Base-by-base conservation (phyloP, 2,329 filamentous ascomycete species). In the Paradendryphiella salina region DNA sequence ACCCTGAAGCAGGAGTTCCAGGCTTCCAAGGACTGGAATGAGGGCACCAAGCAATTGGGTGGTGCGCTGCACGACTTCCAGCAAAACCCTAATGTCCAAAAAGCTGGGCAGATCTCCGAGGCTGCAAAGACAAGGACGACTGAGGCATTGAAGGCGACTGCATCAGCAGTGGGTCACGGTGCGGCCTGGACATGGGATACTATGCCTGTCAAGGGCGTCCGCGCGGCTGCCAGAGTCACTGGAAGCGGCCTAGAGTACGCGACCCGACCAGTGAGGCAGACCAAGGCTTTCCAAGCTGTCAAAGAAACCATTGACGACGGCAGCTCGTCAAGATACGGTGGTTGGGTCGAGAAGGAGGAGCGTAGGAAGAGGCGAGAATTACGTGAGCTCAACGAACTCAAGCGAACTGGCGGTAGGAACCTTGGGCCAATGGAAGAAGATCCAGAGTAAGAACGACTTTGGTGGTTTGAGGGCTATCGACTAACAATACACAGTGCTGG, bases 121-220 rank as follows among this genome's bases (percentile, higher is more conserved):
- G 89, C 88, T 39, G 89, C 96, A 13, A 84, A 88, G 8, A 86
- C 86, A 5, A 90, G 86, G 13, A 90, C 91, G 4, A 84, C 87
- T 7, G 86, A 85, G 40, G 92, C 90, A 1, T 76, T 97, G 60
- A 95, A 96, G 76, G 84, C 83, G 10, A 96, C 93, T 3, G 94
- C 90, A 47, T 85, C 86, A 34, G 92, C 84, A 23, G 87, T 99
- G 60, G 94, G 93, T 49, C 91, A 96, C 73, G 86, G 92, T 69
- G 94, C 94, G 15, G 83, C 88, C 7, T 97, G 92, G 92, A 97
- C 94, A 2, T 99, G 94, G 94, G 91, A 99, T 56, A 96, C 94
- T 0, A 81, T 87, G 4, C 90, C 95, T 8, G 89, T 97, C 62
- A 96, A 96, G 78, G 94, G 90, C 37, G 84, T 96, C 21, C 84